phyloP scores from a whole-genome alignment of 164 flowering plant genomes.

The Hamamelis virginiana region DNA sequence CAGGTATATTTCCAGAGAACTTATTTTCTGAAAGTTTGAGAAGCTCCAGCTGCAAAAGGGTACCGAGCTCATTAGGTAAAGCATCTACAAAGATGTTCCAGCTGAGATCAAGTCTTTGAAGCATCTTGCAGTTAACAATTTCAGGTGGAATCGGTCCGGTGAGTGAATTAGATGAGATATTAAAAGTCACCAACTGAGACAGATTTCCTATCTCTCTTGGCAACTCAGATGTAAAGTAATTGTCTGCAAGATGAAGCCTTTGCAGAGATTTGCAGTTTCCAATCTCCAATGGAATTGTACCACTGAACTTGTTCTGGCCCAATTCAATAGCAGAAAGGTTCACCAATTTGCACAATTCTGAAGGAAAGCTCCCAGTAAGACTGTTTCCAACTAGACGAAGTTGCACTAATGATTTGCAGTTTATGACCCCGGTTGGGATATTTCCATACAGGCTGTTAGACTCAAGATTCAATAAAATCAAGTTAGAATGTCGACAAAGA shows the following conservation, averaged over 20 bases:
- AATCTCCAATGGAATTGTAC: slow-evolving; percentile 68
- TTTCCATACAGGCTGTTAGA: slow-evolving; percentile 71
- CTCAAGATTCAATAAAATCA: slow-evolving; percentile 69
- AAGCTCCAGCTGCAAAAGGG: slow-evolving; percentile 71
- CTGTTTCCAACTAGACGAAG: slow-evolving; percentile 68
- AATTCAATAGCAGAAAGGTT: slow-evolving; percentile 78
- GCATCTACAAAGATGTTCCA: slow-evolving; percentile 49
- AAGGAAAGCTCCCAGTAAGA: slow-evolving; percentile 75
- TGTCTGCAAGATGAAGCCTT: slow-evolving; percentile 73
- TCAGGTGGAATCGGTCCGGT: slow-evolving; percentile 65
- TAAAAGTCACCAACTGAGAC: slow-evolving; percentile 65
- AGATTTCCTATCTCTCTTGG: slow-evolving; percentile 82
- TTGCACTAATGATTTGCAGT: slow-evolving; percentile 65
- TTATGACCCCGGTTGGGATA: slow-evolving; percentile 62
- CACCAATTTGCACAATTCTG: slow-evolving; percentile 63
- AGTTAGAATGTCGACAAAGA: slow-evolving; percentile 59
- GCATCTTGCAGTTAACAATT: slow-evolving; percentile 69
- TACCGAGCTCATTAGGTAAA: slow-evolving; percentile 73
- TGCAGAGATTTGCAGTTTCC: slow-evolving; percentile 69
- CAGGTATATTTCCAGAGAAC: slow-evolving; percentile 73
- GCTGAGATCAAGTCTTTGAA: slow-evolving; percentile 92
- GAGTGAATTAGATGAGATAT: slow-evolving; percentile 78
- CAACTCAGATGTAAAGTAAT: slow-evolving; percentile 59
- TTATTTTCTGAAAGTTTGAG: slow-evolving; percentile 77
- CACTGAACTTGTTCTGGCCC: slow-evolving; percentile 71